Base-by-base conservation (phyloP, 176 grass and related monocot species). In the Phoenix dactylifera region DNA sequence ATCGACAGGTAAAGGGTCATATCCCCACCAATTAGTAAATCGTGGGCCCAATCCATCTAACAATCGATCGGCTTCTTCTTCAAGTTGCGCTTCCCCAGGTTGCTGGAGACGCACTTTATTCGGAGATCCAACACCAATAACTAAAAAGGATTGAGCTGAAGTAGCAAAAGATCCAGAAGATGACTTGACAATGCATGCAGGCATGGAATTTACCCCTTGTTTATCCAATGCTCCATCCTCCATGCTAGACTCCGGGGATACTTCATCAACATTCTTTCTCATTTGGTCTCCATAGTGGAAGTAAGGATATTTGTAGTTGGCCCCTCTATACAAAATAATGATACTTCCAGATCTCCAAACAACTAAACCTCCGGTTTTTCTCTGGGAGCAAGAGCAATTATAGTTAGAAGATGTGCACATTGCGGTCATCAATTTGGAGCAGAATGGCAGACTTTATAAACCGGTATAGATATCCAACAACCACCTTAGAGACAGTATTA, bases 321-420 rank as follows among this genome's bases (percentile, higher is more conserved):
- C 63, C 73, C 92, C 87, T 77, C 92, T 89, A 55, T 97, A 97
- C 53, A 97, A 66, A 28, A 91, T 82, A 50, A 91, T 87, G 66
- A 67, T 72, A 75, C 83, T 90, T 70, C 92, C 92, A 51, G 92
- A 87, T 80, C 92, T 80, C 92, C 92, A 97, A 75, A 97, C 71
- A 59, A 97, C 86, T 53, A 90, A 72, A 5, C 91, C 91, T 65
- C 91, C 91, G 49, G 91, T 96, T 87, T 96, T 96, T 51, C 77
- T 82, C 91, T 86, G 72, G 39, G 16, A 85, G 50, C 17, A 62
- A 73, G 16, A 63, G 35, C 35, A 50, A 72, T 72, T 49, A 48
- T 72, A 73, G 55, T 73, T 63, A 73, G 50, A 63, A 44, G 25
- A 73, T 55, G 35, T 9, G 59, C 4, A 49, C 18, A 18, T 15